Base-by-base conservation (phyloP, 2,329 filamentous ascomycete species). In the Aquanectria penicillioides region DNA sequence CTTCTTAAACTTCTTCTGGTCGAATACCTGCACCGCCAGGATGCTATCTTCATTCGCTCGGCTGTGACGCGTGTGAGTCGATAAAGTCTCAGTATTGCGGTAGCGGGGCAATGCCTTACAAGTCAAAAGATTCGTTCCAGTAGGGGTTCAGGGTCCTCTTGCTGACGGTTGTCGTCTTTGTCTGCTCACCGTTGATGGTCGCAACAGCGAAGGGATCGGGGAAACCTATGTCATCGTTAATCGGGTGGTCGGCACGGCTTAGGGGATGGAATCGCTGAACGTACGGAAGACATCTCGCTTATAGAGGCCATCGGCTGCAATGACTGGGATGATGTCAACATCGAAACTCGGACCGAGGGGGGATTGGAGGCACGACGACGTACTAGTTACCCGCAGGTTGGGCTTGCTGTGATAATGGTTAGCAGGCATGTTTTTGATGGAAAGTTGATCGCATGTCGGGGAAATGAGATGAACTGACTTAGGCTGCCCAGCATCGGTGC, bases 1-100 rank as follows among this genome's bases (percentile, higher is more conserved):
- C 87, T 99, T 99, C 85, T 99, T 99, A 82, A 99, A 99, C 81
- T 99, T 99, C 83, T 97, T 97, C 80, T 99, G 95, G 78, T 99
- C 95, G 75, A 99, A 99, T 53, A 99, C 97, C 75, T 99, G 95
- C 41, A 99, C 94, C 7, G 95, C 95, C 43, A 99, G 84, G 72
- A 99, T 97, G 76, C 94, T 97, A 72, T 97, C 94, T 75, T 99
- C 95, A 61, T 90, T 95, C 60, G 93, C 94, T 75, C 86, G 87
- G 82, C 95, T 98, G 74, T 57, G 69, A 28, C 10, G 28, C n/a
- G 29, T 51, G 55, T 62, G 50, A 67, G 66, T 54, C 41, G 28
- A 28, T 22, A 22, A 46, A 38, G 38, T 46, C 44, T 56, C 47
- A 46, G 26, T 40, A 49, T 48, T 48, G 34, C 41, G 38, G 43